Conservation (phyloP, 805 yeast genomes). For the Isabelozyma gotoi region DNA sequence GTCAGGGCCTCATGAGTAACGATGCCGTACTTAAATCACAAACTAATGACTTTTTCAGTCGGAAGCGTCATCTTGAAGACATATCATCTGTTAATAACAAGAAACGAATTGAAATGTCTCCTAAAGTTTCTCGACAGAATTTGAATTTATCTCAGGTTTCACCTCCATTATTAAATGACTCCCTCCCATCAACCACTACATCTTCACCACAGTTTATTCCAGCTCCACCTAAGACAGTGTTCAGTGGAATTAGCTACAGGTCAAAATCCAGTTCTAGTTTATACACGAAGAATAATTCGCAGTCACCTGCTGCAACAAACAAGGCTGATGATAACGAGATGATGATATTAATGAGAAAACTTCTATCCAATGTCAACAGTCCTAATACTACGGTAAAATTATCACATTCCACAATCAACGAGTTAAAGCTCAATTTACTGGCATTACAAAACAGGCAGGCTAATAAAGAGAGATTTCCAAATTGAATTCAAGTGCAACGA, state of each 20-base stretch:
- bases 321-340: neutral
- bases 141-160: neutral
- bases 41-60: no score
- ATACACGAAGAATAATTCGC: neutral
- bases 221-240: neutral
- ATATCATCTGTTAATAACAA: neutral
- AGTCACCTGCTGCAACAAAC: neutral
- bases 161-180: slow-evolving; percentile 10
- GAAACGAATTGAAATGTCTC: neutral
- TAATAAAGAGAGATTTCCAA: neutral
- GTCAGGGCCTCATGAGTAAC: neutral
- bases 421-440: slow-evolving; percentile 22
- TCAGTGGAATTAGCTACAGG: slow-evolving; percentile 2
- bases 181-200: slow-evolving; percentile 12
- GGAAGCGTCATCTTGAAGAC: neutral
- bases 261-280: slow-evolving; percentile 2
- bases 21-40: no score
- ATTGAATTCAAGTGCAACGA: neutral
- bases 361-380: slow-evolving; percentile 14
- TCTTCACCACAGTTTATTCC: slow-evolving; percentile 9
- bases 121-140: neutral
- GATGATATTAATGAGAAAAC: neutral
- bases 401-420: slow-evolving; percentile 19
- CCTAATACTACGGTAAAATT: slow-evolving; percentile 16
- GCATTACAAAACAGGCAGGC: slow-evolving; percentile 5